phyloP scores from a whole-genome alignment of 257 asterid species.

The Nicotiana sylvestris region DNA sequence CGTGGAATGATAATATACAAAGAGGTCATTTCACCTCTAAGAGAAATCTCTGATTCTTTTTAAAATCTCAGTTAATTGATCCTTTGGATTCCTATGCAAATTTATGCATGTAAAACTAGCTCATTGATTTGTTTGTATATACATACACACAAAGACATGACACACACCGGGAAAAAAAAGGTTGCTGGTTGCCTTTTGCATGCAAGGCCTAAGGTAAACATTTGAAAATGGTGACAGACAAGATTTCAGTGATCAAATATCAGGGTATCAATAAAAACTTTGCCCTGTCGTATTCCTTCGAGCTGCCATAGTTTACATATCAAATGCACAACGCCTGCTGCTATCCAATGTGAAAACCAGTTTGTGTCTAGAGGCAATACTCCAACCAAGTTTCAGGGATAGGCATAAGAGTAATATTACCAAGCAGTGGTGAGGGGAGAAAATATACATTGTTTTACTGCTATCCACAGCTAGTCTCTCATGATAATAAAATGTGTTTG shows the following conservation, averaged over 20 bases:
- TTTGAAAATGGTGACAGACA: not conserved
- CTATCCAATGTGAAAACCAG: not conserved
- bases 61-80: not conserved
- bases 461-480: not conserved
- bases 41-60: not conserved
- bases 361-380: not conserved
- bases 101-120: not conserved
- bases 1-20: not conserved
- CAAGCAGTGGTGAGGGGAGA: not conserved
- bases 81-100: not conserved
- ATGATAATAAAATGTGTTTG: not conserved
- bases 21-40: not conserved
- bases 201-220: not conserved
- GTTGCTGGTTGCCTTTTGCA: not conserved
- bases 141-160: not conserved
- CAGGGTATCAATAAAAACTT: not conserved
- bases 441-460: not conserved
- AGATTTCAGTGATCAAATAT: not conserved
- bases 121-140: not conserved
- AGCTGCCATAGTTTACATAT: not conserved
- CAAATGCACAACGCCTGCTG: not conserved
- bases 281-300: not conserved
- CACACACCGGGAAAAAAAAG: not conserved
- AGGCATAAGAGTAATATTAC: not conserved
- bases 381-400: not conserved